Evolutionary conservation across 495 filamentous ascomycete genomes (phyloP), one percentile per base, ranked within the genome.

Genomic region (Penicillium ochrochloron): DNA sequence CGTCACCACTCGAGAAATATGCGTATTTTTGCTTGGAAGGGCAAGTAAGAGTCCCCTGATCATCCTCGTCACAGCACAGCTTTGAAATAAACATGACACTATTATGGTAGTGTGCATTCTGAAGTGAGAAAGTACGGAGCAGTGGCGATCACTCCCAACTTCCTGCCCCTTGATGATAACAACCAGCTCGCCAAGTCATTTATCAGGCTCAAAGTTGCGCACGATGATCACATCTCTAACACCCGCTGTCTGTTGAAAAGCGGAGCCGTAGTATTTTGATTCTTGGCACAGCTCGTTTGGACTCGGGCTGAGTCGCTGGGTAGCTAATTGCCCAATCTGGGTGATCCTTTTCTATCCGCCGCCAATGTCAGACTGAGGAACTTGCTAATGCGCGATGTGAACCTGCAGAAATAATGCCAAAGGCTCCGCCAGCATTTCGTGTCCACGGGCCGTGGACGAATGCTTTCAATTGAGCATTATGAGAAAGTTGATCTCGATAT

Each of bases 281-380:
- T 31, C 21, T 27, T 46, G 37, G 56, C 12, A 8, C 46, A 7
- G 31, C 31, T 33, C 31, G 31, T 33, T 9, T 33, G 31, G 31
- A 33, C 31, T 33, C 31, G 3, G 0, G 31, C 31, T 33, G 31
- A 33, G 5, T 33, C 31, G 31, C 25, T 53, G 50, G 29, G 21
- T 25, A 53, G 50, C 12, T 33, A 9, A 21, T 53, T 53, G 25
- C 50, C 50, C 27, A 25, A 14, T 3, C 27, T 34, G n/a, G 41
- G 25, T 19, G 42, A 59, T 59, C 17, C 33, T 52, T 50, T 41
- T 60, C 31, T 52, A 60, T 31, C 44, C 44, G 29, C 25, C 46
- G 5, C 39, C 35, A 19, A 33, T 35, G 44, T 52, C 31, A n/a
- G n/a, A 50, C 42, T 15, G 42, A 50, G 39, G 27, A 46, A 50